A percentile compares a stretch with the other conserved stretches of the same genome.
These are phyloP conservation scores for Penstemon barbatus DNA, from an alignment of 257 asterid genomes.

Conservation along the genomic window DNA sequence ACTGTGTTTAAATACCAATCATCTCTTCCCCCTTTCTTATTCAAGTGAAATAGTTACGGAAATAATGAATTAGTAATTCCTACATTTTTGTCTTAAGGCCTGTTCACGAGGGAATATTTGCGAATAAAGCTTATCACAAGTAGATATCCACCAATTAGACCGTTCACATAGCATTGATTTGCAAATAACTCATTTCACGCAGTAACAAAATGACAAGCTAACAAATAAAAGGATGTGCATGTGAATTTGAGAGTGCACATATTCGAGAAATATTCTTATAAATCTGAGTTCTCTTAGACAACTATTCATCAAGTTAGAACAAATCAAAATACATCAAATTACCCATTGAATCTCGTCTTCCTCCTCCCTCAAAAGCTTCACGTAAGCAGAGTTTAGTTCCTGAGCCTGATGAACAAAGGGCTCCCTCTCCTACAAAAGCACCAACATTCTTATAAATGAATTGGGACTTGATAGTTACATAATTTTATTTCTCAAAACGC, in stretches of 20 bases:
- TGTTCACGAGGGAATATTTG: too few species aligned
- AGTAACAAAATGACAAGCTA: too few species aligned
- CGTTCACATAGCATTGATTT: too few species aligned
- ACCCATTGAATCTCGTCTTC: conserved; percentile 40
- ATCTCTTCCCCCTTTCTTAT: too few species aligned
- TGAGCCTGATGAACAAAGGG: conserved; percentile 47
- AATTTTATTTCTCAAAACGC: not conserved
- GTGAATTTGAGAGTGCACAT: not conserved
- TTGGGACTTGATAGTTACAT: not conserved
- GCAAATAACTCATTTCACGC: too few species aligned
- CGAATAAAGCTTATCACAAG: too few species aligned
- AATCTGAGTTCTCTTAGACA: not conserved
- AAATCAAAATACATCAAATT: not conserved
- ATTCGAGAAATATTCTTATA: not conserved
- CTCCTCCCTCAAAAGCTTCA: conserved; percentile 36
- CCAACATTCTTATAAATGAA: not conserved
- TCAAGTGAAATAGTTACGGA: too few species aligned
- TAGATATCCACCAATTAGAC: too few species aligned
- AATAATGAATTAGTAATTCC: too few species aligned
- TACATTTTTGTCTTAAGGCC: too few species aligned
- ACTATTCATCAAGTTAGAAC: not conserved
- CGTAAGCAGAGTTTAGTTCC: conserved; percentile 39
- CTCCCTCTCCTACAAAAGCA: conserved; percentile 36
- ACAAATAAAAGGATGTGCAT: too few species aligned
- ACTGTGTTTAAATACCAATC: too few species aligned